A percentile compares a stretch with the other conserved stretches of the same genome.
phyloP scores from a whole-genome alignment of 2,329 filamentous ascomycete genomes.

The Basipetospora chlamydospora region DNA sequence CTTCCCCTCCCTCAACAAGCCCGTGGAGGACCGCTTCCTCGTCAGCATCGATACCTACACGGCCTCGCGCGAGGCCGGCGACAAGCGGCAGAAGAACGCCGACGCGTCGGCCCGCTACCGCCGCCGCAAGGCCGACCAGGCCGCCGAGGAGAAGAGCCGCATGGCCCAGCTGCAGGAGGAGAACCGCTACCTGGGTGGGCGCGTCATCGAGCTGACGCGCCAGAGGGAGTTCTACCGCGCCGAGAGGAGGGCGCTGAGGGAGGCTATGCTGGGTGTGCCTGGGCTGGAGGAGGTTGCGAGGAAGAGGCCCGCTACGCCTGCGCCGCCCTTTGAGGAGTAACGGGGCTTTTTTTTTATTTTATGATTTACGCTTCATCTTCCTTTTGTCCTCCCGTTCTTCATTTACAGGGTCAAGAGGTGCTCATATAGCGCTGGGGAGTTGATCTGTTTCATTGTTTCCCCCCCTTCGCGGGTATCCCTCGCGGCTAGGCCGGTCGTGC shows the following conservation, averaged over 20 bases:
- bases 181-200: conserved; percentile 22
- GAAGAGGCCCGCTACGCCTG: not conserved
- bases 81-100: conserved; percentile 74
- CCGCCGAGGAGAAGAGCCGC: conserved; percentile 46
- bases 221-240: conserved; percentile 4
- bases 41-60: conserved; percentile 56
- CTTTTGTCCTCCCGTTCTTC: too few relatives aligned
- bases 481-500: too few relatives aligned
- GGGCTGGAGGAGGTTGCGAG: not conserved
- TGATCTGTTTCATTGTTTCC: too few relatives aligned
- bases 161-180: conserved; percentile 54
- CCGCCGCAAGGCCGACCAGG: conserved; percentile 63
- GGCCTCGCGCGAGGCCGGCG: conserved; percentile 67
- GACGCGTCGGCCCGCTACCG: conserved; percentile 74
- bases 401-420: too few relatives aligned
- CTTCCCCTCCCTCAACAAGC: not conserved
- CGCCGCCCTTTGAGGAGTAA: not conserved
- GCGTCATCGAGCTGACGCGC: conserved; percentile 4
- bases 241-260: conserved; percentile 1
- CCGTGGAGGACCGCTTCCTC: conserved; percentile 1
- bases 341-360: too few relatives aligned
- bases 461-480: too few relatives aligned
- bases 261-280: conserved; percentile 1
- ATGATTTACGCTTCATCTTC: too few relatives aligned
- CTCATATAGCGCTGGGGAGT: too few relatives aligned